Evolutionary conservation across 352 stramenopile genomes (phyloP).

Genomic region (Globisporangium rhizosaccharum): DNA sequence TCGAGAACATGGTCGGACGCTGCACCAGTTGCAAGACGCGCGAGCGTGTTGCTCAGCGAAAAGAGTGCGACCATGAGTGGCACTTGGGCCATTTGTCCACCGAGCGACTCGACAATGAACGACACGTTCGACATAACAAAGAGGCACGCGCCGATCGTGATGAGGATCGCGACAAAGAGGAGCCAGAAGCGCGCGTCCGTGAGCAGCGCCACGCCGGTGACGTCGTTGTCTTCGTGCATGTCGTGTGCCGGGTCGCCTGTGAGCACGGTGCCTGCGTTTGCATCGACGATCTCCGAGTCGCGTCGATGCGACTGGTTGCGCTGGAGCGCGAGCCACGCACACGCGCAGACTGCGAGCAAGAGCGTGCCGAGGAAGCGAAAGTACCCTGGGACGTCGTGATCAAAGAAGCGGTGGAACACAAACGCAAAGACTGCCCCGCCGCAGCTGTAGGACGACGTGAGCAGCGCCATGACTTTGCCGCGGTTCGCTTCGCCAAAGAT

Average conservation of each 20-base stretch:
- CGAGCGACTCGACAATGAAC: slow-evolving; percentile 78
- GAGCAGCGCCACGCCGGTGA: slow-evolving; percentile 53
- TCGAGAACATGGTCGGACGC: slow-evolving; percentile 50
- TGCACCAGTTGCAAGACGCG: slow-evolving; percentile 49
- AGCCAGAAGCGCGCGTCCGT: slow-evolving; percentile 65
- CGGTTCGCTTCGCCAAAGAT: slow-evolving; percentile 65
- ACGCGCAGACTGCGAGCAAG: slow-evolving; percentile 35
- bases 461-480: slow-evolving; percentile 68
- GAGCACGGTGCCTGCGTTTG: slow-evolving; percentile 20
- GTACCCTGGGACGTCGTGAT: slow-evolving; percentile 58
- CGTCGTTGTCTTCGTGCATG: slow-evolving; percentile 30
- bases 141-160: slow-evolving; percentile 61
- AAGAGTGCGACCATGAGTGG: slow-evolving; percentile 74
- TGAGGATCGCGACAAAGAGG: slow-evolving; percentile 70
- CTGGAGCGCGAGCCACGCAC: slow-evolving; percentile 47
- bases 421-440: slow-evolving; percentile 74
- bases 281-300: slow-evolving; percentile 39
- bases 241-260: slow-evolving; percentile 16
- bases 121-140: slow-evolving; percentile 84
- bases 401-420: slow-evolving; percentile 55
- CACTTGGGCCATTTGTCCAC: slow-evolving; percentile 51
- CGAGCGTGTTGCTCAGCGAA: slow-evolving; percentile 67
- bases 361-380: slow-evolving; percentile 70
- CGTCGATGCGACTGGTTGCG: slow-evolving; percentile 27
- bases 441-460: slow-evolving; percentile 74